Evolutionary conservation across 2,329 filamentous ascomycete genomes (phyloP), one percentile per base, ranked within the genome.

Genomic region (Elsinoe perseae): DNA sequence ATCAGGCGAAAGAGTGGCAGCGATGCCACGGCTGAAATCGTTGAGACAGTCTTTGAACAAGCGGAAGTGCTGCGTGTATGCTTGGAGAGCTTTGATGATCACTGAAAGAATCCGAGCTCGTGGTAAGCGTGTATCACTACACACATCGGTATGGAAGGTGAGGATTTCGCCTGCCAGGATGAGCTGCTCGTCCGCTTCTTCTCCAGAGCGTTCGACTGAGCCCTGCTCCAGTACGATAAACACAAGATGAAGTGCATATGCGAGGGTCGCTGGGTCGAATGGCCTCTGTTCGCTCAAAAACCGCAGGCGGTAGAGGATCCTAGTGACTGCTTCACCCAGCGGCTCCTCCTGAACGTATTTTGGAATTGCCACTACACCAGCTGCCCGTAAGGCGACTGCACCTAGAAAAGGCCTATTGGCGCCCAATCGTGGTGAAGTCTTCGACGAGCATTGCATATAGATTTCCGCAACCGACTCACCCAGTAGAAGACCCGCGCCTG

Each of bases 231-330:
- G 77, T 16, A 97, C 80, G 18, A 88, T 73, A 63, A 95, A 84
- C 2, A 95, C 72, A 14, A 98, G 77, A 0, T 92, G 89, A 27
- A 97, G 75, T 52, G 90, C 82, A 68, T 97, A 98, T 57, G 87
- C 89, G 21, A 97, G 76, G 1, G 92, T 92, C 3, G 93, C 85
- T 2, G 83, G 78, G 68, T 98, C 93, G 63, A 98, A 90, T 0
- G 92, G 90, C n/a, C 91, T 83, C 69, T 97, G 92, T 68, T 97
- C 93, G 54, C 88, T 86, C 34, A 91, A 81, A 69, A 95, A 95
- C 14, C 91, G 86, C 54, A 98, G 76, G 48, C 92, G 85, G 70
- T 97, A 97, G 4, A 98, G 75, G 1, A 97, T 83, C 69, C 93
- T 82, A 2, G 92, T 96, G 10, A 95, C 79, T 10, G 97, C 80